phyloP scores from a whole-genome alignment of 345 rosid species.

The Excoecaria agallocha region DNA sequence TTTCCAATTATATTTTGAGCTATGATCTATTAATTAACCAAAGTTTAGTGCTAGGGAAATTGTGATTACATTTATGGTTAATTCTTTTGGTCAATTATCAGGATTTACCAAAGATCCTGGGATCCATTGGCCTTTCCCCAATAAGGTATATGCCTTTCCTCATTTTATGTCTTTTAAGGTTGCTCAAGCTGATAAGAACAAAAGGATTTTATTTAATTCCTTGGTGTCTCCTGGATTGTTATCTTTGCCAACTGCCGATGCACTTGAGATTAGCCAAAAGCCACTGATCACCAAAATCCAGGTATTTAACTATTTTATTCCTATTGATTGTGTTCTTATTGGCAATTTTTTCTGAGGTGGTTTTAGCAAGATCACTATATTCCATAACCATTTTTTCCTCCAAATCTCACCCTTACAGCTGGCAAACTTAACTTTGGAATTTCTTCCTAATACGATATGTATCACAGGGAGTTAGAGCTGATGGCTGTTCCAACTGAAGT shows the following conservation, averaged over 20 bases:
- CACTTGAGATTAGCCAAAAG: constrained; percentile 15
- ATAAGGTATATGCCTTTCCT: constrained; percentile 42
- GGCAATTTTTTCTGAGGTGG: not conserved
- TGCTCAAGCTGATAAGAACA: constrained; percentile 42
- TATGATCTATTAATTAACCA: not conserved
- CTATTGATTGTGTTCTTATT: not conserved
- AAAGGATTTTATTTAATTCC: constrained; percentile 31
- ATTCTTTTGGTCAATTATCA: constrained; percentile 18
- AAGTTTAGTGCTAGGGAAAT: not conserved
- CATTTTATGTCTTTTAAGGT: constrained; percentile 41
- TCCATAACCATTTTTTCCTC: no score
- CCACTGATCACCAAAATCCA: constrained; percentile 28
- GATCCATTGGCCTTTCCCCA: constrained; percentile 53
- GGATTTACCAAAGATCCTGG: constrained; percentile 38
- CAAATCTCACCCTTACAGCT: no score
- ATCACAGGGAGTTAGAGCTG: no score
- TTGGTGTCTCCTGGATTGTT: constrained; percentile 30
- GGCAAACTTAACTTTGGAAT: no score
- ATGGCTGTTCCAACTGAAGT: no score
- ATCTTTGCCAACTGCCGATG: constrained; percentile 30
- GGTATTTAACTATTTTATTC: constrained; percentile 24
- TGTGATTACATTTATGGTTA: not conserved
- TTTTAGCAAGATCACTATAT: no score
- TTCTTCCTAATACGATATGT: no score
- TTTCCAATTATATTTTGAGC: not conserved